phyloP scores from a whole-genome alignment of 805 yeast genomes.

The Citeromyces nyonsensis region DNA sequence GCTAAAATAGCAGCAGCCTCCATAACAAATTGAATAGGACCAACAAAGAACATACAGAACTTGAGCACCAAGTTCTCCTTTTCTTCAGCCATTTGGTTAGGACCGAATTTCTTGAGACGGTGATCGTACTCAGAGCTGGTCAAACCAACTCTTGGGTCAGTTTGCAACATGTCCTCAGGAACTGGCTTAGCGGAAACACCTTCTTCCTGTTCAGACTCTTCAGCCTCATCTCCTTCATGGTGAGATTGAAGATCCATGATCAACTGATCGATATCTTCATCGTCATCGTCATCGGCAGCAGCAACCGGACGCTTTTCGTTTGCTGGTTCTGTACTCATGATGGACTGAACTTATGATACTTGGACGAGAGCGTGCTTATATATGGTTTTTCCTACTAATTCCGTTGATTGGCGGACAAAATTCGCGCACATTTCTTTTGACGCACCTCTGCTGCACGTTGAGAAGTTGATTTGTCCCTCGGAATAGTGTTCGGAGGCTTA shows the following conservation, averaged over 20 bases:
- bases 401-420: no score
- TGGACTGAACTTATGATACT: constrained; percentile 2
- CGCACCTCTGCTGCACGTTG: no score
- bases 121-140: constrained; percentile 60
- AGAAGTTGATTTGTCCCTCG: no score
- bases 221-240: constrained; percentile 31
- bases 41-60: constrained; percentile 78
- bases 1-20: constrained; percentile 93
- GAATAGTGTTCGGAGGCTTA: no score
- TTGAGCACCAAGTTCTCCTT: constrained; percentile 65
- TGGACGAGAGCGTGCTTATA: background rate
- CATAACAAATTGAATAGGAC: constrained; percentile 95
- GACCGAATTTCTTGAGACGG: constrained; percentile 85
- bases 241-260: constrained; percentile 67
- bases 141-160: constrained; percentile 70
- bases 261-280: constrained; percentile 59
- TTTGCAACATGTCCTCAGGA: constrained; percentile 74
- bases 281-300: constrained; percentile 41
- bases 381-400: background rate
- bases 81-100: constrained; percentile 85
- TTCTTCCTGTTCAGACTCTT: constrained; percentile 30
- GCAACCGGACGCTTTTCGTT: constrained; percentile 13
- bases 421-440: no score
- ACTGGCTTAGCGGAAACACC: constrained; percentile 55
- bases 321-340: constrained; percentile 9